Evolutionary conservation across 805 yeast species (phyloP), one percentile per base, ranked within the genome.

Genomic region (Wickerhamiella dianesei): DNA sequence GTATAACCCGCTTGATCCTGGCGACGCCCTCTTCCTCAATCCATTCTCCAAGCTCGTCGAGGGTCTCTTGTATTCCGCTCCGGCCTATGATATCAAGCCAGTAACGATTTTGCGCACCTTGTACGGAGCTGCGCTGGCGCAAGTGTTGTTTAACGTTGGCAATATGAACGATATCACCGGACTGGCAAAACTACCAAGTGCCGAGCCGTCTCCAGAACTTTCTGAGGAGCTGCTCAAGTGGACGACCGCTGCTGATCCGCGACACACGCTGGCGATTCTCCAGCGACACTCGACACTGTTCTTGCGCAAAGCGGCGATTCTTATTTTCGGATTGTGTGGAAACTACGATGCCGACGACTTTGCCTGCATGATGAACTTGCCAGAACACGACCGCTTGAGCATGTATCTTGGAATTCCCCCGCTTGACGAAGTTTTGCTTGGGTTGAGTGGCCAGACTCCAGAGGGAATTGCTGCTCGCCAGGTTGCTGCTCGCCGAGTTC

Each of bases 341-440:
- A 44, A 35, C 21, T 54, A 54, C 37, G 59, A 56, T 29, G 44
- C 53, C 13, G 57, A 53, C 32, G 59, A 54, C 21, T 54, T 44
- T 35, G 50, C 48, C 3, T 50, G 51, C 25, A 50, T 50, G 45
- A 53, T 52, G 56, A 20, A 41, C 9, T 20, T 42, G 14, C 52
- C 57, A 2, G 60, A 56, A 48, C 54, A 53, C 35, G 55, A 55
- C 22, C 51, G 60, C 5, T 48, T 56, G 32, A 16, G 43, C 17
- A n/a, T 29, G 35, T 56, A 51, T 37, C 39, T 56, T 21, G 45
- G 43, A 22, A 41, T 60, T 16, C 63, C 64, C n/a, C 8, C 39
- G 6, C 22, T 60, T 4, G 50, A 49, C 16, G 48, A 44, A 13
- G 41, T 55, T 18, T 13, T 56, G 19, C 9, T 13, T 22, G 39